Evolutionary conservation across 2,329 filamentous ascomycete species (phyloP), one percentile per base, ranked within the genome.

Genomic region (Colletotrichum siamense): DNA sequence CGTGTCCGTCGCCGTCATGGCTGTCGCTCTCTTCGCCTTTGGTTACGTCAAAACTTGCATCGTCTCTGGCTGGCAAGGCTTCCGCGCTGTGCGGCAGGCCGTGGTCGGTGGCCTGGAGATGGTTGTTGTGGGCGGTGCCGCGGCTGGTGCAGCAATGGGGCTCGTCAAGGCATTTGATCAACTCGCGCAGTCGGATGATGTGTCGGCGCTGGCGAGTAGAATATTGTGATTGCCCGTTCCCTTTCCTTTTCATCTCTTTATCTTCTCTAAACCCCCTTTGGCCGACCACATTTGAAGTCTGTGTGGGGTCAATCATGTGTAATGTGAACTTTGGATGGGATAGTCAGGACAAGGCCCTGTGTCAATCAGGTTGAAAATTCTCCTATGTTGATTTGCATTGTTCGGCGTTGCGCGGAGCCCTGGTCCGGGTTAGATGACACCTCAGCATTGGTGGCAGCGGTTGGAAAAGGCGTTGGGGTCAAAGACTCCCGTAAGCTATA

Each of bases 31-130:
- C 59, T 89, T 94, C 71, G 82, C 85, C 4, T 94, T 94, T 81
- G 93, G 93, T n/a, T 93, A 92, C 79, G 86, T 88, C 71, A 94
- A 94, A 86, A 93, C 91, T 24, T 89, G 85, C 36, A 85, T 91
- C 15, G 87, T 79, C 30, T 69, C 70, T 8, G 79, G 79, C 6
- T 79, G 79, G 78, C 61, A 68, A 8, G 78, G 77, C 16, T 28
- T 52, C 26, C 68, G 75, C 26, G 71, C 77, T 39, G 76, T 80
- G 59, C 65, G 67, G 69, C 71, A 78, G 49, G 79, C 72, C 49
- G 55, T 78, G 10, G 80, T 77, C 32, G 84, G 84, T 8, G 85
- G 85, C 6, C 76, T 84, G 5, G 83, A 86, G 77, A 87, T 87
- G 85, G 82, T 87, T 8, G 68, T 85, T n/a, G 84, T 87, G 3